Evolutionary conservation across 1,139 yeast genomes (phyloP), one percentile per base, ranked within the genome.

Genomic region (Debaryomyces udenii): DNA sequence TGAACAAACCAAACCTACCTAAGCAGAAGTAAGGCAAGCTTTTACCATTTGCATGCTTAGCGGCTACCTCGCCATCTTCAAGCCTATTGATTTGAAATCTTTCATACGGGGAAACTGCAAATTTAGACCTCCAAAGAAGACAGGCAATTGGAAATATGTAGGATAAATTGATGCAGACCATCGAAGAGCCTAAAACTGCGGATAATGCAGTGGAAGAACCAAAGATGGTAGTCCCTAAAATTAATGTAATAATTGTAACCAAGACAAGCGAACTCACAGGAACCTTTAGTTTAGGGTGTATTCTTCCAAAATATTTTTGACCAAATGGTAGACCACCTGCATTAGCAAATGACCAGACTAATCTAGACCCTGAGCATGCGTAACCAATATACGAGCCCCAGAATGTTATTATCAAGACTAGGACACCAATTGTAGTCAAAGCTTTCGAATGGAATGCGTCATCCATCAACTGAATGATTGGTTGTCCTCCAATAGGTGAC

Each of bases 111-210:
- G 51, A 44, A 6, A 40, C 11, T 2, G 59, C 41, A 38, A 47
- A 52, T 5, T 40, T 42, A 2, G 63, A 55, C 22, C 49, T 52
- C 36, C 38, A 41, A 37, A 51, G 54, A 38, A 58, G 47, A 37
- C 66, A 62, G 31, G 42, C 38, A 22, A 63, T 57, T 13, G 68
- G 68, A 39, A 64, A 51, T 15, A 60, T 44, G 39, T 61, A 63
- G 7, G 66, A 61, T 34, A 63, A 51, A 33, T 62, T 57, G 31
- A 56, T 47, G 37, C 66, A 59, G n/a, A 61, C 62, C 62, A 61
- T 57, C 1, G 61, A 47, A n/a, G 63, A 52, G 9, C 64, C 64
- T 39, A 62, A 54, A 2, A 62, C 61, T 5, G 66, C 65, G 48
- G 51, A 50, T 30, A 62, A 54, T 0, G 67, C 66, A 33, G 50